Percentiles rank a stretch among this genome's conserved stretches.
phyloP scores from a whole-genome alignment of 2,329 filamentous ascomycete genomes.

The Epichloe scottii region DNA sequence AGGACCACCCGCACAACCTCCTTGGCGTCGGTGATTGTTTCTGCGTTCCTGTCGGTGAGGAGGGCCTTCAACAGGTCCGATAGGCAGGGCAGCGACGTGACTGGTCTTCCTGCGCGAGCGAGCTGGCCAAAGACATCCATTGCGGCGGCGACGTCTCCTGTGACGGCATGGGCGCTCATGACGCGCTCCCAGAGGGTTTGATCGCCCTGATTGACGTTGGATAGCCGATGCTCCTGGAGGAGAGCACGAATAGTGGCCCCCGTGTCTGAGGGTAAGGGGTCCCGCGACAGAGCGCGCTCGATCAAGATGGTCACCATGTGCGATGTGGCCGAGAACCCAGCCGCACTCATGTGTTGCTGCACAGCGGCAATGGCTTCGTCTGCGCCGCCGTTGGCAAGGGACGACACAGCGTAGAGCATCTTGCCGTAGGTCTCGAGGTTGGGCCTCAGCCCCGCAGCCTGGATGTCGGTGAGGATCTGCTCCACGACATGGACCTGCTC shows the following conservation, averaged over 20 bases:
- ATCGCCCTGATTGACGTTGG: conserved; percentile 30
- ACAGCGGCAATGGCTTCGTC: conserved; percentile 44
- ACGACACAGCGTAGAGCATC: conserved; percentile 44
- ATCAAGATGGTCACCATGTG: conserved; percentile 67
- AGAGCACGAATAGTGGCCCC: conserved; percentile 38
- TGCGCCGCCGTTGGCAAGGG: conserved; percentile 24
- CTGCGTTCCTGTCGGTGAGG: conserved; percentile 11
- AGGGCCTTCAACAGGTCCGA: conserved; percentile 27
- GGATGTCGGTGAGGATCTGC: conserved; percentile 45
- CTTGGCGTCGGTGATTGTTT: conserved; percentile 16
- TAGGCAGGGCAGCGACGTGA: conserved; percentile 31
- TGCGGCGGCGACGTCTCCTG: conserved; percentile 37
- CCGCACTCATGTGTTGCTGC: conserved; percentile 46
- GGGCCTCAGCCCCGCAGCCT: conserved; percentile 40
- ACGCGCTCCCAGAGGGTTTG: conserved; percentile 58
- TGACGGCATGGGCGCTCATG: conserved; percentile 51
- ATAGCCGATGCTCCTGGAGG: conserved; percentile 42
- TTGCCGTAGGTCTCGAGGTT: conserved; percentile 56
- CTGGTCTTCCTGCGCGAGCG: conserved; percentile 23
- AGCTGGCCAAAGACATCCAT: conserved; percentile 36
- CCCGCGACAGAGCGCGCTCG: conserved; percentile 49
- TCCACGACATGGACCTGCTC: conserved; percentile 41
- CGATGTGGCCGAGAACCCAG: conserved; percentile 39
- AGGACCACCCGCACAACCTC: conserved; percentile 21
- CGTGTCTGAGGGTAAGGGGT: conserved; percentile 43